Base-by-base conservation (phyloP, 306 rosid genomes). In the Ochetophila trinervis region DNA sequence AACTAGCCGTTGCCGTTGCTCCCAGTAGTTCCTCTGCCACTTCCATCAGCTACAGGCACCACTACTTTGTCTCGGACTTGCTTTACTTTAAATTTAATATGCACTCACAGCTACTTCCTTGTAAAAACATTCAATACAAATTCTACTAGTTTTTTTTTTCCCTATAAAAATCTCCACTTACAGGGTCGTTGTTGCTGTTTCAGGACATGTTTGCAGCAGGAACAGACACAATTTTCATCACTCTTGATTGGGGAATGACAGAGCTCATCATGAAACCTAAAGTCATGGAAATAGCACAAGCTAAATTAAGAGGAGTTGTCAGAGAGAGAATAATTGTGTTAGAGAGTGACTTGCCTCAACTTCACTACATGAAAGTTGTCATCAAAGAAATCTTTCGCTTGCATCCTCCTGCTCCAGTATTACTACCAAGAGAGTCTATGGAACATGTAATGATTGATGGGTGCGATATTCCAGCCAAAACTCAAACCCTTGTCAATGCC, bases 151-250 rank as follows among this genome's bases (percentile, higher is more conserved):
- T 15, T 10, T 30, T 58, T 37, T 19, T 20, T 32, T 36, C 27
- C n/a, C n/a, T n/a, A 30, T 5, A 36, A 11, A 48, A 27, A 44
- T 21, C 30, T 30, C 47, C 50, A 50, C 23, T 64, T 23, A 44
- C 15, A 27, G 23, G 57, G n/a, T 58, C 40, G 18, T 52, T 62
- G 35, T 34, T 62, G 48, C 62, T 42, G 47, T 13, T 59, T 78
- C 73, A 87, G 91, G 95, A 90, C 57, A 87, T 87, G 89, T 90
- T 87, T 78, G 88, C 84, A 42, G 96, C 91, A 24, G 89, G 91
- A 74, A 87, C 95, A 7, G 95, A 87, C 67, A 87, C 91, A 58
- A 73, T 75, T 24, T 81, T 76, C 78, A 87, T 85, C 48, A 63
- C 78, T 45, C 91, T 90, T 37, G 95, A 85, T 36, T 87, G 88